Evolutionary conservation across 345 rosid species (phyloP), one percentile per base, ranked within the genome.

Genomic region (Eucalyptus rudis): DNA sequence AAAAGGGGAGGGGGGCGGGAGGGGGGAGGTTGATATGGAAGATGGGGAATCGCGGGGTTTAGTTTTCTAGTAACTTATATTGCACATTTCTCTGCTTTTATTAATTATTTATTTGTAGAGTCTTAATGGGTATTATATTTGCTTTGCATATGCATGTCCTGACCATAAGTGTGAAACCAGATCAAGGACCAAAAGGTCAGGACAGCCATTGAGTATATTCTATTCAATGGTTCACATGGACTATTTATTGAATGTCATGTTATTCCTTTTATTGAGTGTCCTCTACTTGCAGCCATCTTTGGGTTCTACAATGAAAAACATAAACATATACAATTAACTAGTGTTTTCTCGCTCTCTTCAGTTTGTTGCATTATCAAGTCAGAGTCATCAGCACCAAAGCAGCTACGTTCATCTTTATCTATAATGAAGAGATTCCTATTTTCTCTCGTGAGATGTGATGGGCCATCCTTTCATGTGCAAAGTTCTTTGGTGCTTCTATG

Each of bases 191-290:
- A 92, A 91, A 90, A 86, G 86, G 87, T 92, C 86, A 91, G 93
- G 95, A 92, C 95, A 95, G 91, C 91, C 91, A 92, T 91, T 90
- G 88, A 81, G 90, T 86, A 92, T 95, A 94, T 93, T 93, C 89
- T 93, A 96, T 92, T 95, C 92, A 90, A 40, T 79, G 88, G 90
- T 89, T 93, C 97, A 96, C 98, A 96, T 95, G 99, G 92, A 90
- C 89, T 92, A 87, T 91, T 90, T 91, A 87, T 93, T 89, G 89
- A 90, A 90, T 89, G 27, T 89, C 86, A 88, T 90, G 92, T 92
- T 51, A 92, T 93, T 93, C 89, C 71, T 89, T 87, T 89, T 88
- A 59, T 89, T 68, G 90, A 89, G 89, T 88, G 89, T 91, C 91
- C 92, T 92, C 90, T 91, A 88, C 91, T 81, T 88, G 88, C 90